Base-by-base conservation (phyloP, 371 early-diverging fungal genomes). In the Batkoa obscura region DNA sequence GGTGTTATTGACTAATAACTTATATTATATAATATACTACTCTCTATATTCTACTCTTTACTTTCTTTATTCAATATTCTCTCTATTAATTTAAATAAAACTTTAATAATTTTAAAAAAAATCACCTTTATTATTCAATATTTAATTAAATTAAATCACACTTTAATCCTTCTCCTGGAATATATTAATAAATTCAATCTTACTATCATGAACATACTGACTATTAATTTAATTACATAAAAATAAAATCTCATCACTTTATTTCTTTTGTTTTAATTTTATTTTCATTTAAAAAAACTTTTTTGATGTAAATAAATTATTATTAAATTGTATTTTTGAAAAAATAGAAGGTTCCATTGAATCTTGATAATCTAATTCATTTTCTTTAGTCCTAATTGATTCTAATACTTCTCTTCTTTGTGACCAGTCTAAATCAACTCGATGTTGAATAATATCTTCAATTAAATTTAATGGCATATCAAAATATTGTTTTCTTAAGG, bases 381-480 rank as follows among this genome's bases (percentile, higher is more conserved):
- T 15, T 2, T 53, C 34, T 39, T 55, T 55, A 34, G 50, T 32
- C 12, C 32, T 70, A 58, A 82, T 77, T 17, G 72, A 76, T 58
- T 86, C 88, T 77, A 88, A 80, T 43, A 87, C 73, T 58, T 87
- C 87, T 56, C 79, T 81, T 36, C 83, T 63, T 23, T 72, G 70
- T 0, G 76, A 61, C 60, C 78, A 75, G 48, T 86, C 86, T 61
- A 90, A 57, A 65, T 90, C 90, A 62, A 82, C 83, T 41, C 89
- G 64, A 59, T 78, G 80, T 51, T 65, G 62, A 35, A 92, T 60
- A 35, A 90, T 66, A 58, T 81, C 79, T 62, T 90, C 88, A 2
- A 90, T 71, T 62, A 86, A 79, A 1, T 74, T 69, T 1, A 88
- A 49, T 2, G 90, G 88, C 15, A 88, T 66, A 64, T 92, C 93